These are phyloP conservation scores for Arabidopsis arenosa DNA, from an alignment of 345 rosid genomes.

Conservation along the genomic window DNA sequence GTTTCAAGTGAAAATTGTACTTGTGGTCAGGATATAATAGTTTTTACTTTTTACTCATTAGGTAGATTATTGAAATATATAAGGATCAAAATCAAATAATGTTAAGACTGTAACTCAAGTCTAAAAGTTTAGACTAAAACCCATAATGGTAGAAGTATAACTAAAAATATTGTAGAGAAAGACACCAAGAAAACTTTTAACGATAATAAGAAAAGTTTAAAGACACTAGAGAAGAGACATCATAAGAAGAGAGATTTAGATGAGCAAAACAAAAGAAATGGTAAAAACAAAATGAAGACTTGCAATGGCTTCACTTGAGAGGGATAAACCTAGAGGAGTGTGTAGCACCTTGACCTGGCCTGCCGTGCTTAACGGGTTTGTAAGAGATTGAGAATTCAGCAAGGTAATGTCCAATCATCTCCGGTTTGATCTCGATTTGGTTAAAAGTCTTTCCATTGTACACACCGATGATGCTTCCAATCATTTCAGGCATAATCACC, in stretches of 20 bases:
- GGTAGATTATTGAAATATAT: not conserved
- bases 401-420: slow-evolving; percentile 37
- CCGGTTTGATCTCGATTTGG: slow-evolving; percentile 33
- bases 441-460: slow-evolving; percentile 37
- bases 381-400: slow-evolving; percentile 63
- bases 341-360: slow-evolving; percentile 79
- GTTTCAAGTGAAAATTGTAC: not conserved
- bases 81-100: slow-evolving; percentile 5
- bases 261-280: not conserved
- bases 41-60: not conserved
- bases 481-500: slow-evolving; percentile 45
- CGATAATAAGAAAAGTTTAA: not conserved
- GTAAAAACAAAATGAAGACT: not conserved
- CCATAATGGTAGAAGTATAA: not conserved
- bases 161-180: not conserved
- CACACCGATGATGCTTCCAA: slow-evolving; percentile 36
- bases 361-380: slow-evolving; percentile 76
- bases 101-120: not conserved
- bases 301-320: slow-evolving; percentile 53
- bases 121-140: not conserved
- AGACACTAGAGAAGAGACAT: not conserved
- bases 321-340: slow-evolving; percentile 84
- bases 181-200: not conserved
- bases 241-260: not conserved
- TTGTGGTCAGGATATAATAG: not conserved